Evolutionary conservation across 2,329 filamentous ascomycete genomes (phyloP).

Genomic region (Diaporthe longicolla): DNA sequence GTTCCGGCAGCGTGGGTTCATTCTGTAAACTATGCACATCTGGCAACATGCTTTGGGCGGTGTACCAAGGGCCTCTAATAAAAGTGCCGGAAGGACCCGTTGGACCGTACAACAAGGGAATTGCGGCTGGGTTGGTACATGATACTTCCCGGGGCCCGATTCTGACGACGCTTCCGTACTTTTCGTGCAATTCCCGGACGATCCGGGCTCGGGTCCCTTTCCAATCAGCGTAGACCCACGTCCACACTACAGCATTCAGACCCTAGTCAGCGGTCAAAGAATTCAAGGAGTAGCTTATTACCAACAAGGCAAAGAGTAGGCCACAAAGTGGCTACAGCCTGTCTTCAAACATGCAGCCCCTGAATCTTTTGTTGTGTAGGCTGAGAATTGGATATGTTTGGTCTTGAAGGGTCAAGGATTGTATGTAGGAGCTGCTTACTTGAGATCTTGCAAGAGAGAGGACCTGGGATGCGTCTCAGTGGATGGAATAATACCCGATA

Average conservation of each 20-base stretch:
- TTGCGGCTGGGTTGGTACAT: conserved; percentile 5
- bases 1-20: conserved; percentile 14
- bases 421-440: not conserved
- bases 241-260: not conserved
- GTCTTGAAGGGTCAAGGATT: too few species aligned
- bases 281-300: too few species aligned
- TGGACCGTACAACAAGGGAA: not conserved
- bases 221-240: conserved; percentile 8
- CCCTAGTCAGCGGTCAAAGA: too few species aligned
- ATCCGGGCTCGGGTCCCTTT: not conserved
- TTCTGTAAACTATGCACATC: conserved; percentile 13
- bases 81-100: not conserved
- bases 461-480: conserved; percentile 14
- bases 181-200: conserved; percentile 12
- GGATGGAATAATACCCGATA: conserved; percentile 21
- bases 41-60: not conserved
- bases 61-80: conserved; percentile 17
- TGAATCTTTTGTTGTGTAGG: too few species aligned
- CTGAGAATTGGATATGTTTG: too few species aligned
- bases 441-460: not conserved
- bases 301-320: too few species aligned
- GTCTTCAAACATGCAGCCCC: too few species aligned
- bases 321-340: too few species aligned
- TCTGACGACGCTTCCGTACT: conserved; percentile 18
- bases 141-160: conserved; percentile 11